These are phyloP conservation scores for Juglanconis juglandina DNA, from an alignment of 2,329 filamentous ascomycete genomes.

Conservation along the genomic window DNA sequence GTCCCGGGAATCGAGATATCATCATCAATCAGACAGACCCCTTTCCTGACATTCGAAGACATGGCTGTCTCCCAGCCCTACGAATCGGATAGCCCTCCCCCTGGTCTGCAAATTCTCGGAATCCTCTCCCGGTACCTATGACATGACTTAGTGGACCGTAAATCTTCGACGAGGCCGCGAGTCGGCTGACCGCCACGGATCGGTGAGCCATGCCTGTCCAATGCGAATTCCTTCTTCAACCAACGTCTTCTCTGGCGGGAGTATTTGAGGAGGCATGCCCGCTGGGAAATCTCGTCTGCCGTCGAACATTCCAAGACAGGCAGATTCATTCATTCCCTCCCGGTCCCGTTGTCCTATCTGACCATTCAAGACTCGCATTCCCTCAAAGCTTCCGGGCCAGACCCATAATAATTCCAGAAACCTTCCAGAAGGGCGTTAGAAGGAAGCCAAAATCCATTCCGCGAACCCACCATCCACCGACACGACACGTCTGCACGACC, in stretches of 20 bases:
- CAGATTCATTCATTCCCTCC: constrained; percentile 4
- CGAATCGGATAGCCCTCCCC: constrained; percentile 14
- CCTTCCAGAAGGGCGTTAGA: constrained; percentile 17
- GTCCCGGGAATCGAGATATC: neutral
- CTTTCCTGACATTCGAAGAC: neutral
- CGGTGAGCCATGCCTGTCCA: constrained; percentile 12
- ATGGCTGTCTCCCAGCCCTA: constrained; percentile 7
- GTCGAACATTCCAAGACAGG: neutral
- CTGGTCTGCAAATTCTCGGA: constrained; percentile 1
- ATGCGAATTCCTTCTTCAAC: constrained; percentile 4
- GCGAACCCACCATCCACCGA: neutral
- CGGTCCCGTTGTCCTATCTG: neutral
- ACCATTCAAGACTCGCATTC: neutral
- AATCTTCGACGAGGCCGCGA: constrained; percentile 8
- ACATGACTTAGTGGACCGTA: constrained; percentile 7
- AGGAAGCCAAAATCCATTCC: constrained; percentile 8
- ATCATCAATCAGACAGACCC: neutral
- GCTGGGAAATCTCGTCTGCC: neutral
- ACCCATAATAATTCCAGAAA: constrained; percentile 1
- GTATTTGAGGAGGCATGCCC: constrained; percentile 11
- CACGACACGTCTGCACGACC: neutral
- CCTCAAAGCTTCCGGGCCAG: neutral
- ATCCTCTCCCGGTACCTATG: constrained; percentile 2
- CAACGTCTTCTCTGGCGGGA: neutral
- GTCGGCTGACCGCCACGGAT: constrained; percentile 12